phyloP scores from a whole-genome alignment of 2,329 filamentous ascomycete genomes.

The Pestalotiopsis sp. region DNA sequence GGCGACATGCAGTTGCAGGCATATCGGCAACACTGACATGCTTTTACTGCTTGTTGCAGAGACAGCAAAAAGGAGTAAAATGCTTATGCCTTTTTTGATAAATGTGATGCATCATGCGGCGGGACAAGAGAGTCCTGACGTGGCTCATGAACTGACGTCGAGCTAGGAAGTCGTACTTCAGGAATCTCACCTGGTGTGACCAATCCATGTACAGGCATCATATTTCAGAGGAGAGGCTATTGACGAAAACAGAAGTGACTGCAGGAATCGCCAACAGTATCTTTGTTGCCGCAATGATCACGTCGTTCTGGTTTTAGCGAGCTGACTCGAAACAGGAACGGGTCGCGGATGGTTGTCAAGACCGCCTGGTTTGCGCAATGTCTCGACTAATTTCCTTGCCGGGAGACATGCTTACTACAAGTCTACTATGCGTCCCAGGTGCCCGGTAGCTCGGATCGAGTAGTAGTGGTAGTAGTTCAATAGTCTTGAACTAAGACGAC shows the following conservation, averaged over 20 bases:
- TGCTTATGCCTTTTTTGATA: no score
- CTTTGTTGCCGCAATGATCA: background rate
- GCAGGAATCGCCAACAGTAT: background rate
- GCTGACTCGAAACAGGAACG: background rate
- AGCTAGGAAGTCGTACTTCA: no score
- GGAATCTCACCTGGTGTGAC: no score
- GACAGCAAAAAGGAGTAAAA: background rate
- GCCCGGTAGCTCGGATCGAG: background rate
- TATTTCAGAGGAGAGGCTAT: no score
- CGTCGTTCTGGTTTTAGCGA: background rate
- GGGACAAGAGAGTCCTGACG: no score
- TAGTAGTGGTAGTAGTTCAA: background rate
- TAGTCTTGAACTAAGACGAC: background rate
- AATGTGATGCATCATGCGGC: no score
- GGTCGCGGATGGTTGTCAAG: background rate
- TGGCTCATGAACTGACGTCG: no score
- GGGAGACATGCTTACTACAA: background rate
- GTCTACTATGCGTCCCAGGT: background rate
- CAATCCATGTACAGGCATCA: no score
- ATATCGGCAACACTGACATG: background rate
- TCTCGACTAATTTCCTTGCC: background rate
- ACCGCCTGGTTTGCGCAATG: background rate
- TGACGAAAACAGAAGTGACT: background rate
- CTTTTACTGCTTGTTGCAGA: background rate
- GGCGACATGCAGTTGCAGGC: constrained; percentile 2